Conservation (phyloP, 2,329 filamentous ascomycete genomes). For the Pseudogymnoascus sp. region DNA sequence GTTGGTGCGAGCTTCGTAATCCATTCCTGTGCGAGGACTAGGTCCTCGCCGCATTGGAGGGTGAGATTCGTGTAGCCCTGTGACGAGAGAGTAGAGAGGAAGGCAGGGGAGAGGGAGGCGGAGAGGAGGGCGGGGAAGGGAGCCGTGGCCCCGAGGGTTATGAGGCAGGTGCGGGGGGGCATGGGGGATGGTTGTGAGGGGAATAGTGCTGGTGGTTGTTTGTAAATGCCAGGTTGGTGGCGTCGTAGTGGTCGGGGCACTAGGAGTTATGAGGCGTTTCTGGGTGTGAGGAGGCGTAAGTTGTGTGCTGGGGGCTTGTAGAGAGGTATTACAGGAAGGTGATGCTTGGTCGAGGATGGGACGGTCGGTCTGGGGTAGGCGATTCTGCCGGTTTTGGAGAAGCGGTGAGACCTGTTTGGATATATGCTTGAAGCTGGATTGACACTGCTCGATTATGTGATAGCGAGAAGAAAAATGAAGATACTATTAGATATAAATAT, state of each 20-base stretch:
- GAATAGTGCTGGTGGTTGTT: background rate
- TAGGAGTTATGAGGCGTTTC: background rate
- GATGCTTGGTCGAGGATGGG: slow-evolving; percentile 12
- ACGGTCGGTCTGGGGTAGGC: background rate
- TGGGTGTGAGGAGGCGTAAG: background rate
- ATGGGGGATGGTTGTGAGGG: background rate
- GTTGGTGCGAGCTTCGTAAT: slow-evolving; percentile 20
- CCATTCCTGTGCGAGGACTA: slow-evolving; percentile 41
- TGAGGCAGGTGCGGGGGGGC: slow-evolving; percentile 51
- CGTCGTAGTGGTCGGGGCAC: background rate
- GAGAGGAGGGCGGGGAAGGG: slow-evolving; percentile 66
- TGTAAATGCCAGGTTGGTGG: slow-evolving; percentile 27
- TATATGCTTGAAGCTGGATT: background rate
- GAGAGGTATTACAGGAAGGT: background rate
- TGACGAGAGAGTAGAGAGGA: slow-evolving; percentile 52
- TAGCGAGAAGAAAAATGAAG: background rate
- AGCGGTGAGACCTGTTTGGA: slow-evolving; percentile 7
- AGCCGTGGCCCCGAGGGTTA: slow-evolving; percentile 89
- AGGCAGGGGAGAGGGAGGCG: slow-evolving; percentile 52
- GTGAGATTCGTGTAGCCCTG: slow-evolving; percentile 62
- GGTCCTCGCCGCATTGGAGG: slow-evolving; percentile 72
- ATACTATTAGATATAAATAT: background rate
- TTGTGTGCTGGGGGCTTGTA: background rate
- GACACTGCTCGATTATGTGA: background rate
- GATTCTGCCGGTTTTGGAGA: background rate